Conservation (phyloP, 2,329 filamentous ascomycete genomes). For the Claviceps pusilla region DNA sequence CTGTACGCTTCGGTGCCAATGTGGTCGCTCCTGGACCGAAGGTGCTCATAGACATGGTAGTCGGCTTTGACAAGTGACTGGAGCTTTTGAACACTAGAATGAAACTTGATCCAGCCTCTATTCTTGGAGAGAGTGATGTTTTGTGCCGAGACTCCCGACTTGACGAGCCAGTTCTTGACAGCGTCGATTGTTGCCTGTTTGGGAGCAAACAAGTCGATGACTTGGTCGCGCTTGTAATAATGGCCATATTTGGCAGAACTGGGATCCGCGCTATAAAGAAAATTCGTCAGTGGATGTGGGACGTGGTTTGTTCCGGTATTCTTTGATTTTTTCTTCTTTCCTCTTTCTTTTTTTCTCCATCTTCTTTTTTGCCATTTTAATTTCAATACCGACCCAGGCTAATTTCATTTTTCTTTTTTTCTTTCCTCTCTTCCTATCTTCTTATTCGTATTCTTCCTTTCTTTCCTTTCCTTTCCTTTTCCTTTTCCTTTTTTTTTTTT, state of each 20-base stretch:
- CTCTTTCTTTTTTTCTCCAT: too few relatives aligned
- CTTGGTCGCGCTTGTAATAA: slow-evolving; percentile 29
- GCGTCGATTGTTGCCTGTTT: slow-evolving; percentile 29
- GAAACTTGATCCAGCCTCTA: slow-evolving; percentile 38
- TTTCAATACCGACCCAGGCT: neutral
- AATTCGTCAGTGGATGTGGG: neutral
- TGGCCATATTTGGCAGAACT: slow-evolving; percentile 29
- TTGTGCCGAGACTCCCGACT: slow-evolving; percentile 31
- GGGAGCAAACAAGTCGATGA: slow-evolving; percentile 29
- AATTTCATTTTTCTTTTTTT: too few relatives aligned
- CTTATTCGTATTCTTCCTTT: too few relatives aligned
- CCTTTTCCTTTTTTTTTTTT: too few relatives aligned
- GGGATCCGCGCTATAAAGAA: slow-evolving; percentile 21
- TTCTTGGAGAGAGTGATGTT: slow-evolving; percentile 35
- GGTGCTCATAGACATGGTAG: slow-evolving; percentile 35
- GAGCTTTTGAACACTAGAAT: slow-evolving; percentile 37
- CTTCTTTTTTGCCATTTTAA: neutral
- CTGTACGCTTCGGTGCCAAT: slow-evolving; percentile 28
- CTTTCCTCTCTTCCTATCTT: too few relatives aligned
- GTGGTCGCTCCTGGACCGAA: slow-evolving; percentile 16
- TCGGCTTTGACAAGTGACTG: slow-evolving; percentile 37
- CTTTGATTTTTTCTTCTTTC: neutral
- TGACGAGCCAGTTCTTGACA: slow-evolving; percentile 38
- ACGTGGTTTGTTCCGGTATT: neutral
- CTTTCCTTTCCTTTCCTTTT: too few relatives aligned